Evolutionary conservation across 352 stramenopile genomes (phyloP).

Genomic region (Aphanomyces stellatus): DNA sequence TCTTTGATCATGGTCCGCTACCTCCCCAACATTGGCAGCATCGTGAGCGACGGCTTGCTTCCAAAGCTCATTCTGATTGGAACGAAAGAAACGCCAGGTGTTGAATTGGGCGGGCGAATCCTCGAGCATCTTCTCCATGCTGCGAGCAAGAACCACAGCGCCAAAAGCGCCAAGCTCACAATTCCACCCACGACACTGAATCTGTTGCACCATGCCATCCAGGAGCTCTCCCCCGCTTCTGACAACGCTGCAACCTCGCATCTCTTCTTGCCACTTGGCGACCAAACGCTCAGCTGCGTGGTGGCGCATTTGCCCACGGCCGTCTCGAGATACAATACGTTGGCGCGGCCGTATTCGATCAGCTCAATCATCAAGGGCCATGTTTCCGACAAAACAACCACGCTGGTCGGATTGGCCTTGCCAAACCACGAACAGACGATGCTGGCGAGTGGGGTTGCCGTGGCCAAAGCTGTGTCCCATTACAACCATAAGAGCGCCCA

Average conservation of each 20-base stretch:
- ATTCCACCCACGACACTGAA: too few species aligned
- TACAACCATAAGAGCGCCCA: slow-evolving; percentile 47
- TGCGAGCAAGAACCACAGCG: too few species aligned
- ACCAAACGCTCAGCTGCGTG: slow-evolving; percentile 27
- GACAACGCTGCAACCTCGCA: slow-evolving; percentile 42
- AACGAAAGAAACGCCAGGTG: too few species aligned
- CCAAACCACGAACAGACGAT: slow-evolving; percentile 43
- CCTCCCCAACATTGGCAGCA: too few species aligned
- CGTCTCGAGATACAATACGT: slow-evolving; percentile 64
- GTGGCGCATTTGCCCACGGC: slow-evolving; percentile 50
- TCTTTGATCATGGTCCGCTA: too few species aligned
- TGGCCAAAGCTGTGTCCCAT: slow-evolving; percentile 35
- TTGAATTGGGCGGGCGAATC: too few species aligned
- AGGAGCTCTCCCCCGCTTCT: slow-evolving; percentile 27
- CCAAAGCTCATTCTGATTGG: too few species aligned
- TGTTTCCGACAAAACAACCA: slow-evolving; percentile 29
- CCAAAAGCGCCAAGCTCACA: too few species aligned
- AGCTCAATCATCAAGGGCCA: slow-evolving; percentile 46
- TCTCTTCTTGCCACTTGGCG: slow-evolving; percentile 31
- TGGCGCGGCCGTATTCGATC: slow-evolving; percentile 67
- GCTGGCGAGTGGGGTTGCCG: slow-evolving; percentile 45
- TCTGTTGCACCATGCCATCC: slow-evolving; percentile 42
- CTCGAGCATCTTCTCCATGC: too few species aligned
- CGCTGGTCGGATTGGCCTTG: slow-evolving; percentile 50
- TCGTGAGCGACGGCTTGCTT: too few species aligned